Evolutionary conservation across 2,329 filamentous ascomycete species (phyloP).

Genomic region (Xylaria sp.): DNA sequence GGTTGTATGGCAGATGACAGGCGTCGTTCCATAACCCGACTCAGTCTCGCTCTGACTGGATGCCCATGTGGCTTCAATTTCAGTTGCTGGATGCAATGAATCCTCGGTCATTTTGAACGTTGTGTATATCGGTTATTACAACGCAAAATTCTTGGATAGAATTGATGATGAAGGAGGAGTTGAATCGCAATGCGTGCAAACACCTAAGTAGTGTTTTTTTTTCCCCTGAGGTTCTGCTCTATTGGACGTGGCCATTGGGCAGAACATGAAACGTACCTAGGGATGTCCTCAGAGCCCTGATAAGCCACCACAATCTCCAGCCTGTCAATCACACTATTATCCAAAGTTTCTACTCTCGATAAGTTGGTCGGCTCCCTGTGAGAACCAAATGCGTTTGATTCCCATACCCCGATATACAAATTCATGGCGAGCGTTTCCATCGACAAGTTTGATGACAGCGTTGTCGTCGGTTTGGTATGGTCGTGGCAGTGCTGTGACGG

Average conservation of each 20-base stretch:
- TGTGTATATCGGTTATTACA: background rate
- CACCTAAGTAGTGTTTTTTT: no score
- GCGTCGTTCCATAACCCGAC: conserved; percentile 22
- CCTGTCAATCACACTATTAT: background rate
- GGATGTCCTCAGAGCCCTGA: background rate
- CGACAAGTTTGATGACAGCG: conserved; percentile 18
- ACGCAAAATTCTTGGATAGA: background rate
- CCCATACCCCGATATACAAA: background rate
- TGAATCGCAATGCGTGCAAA: background rate
- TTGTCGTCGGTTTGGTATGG: conserved; percentile 18
- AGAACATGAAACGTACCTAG: background rate
- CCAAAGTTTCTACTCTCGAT: background rate
- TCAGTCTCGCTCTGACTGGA: conserved; percentile 8
- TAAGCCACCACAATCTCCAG: background rate
- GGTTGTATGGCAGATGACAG: background rate
- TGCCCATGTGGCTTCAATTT: background rate
- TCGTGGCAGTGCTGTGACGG: conserved; percentile 23
- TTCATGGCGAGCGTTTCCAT: conserved; percentile 19
- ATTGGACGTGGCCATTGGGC: background rate
- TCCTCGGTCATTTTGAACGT: background rate
- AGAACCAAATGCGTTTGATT: background rate
- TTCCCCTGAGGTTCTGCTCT: no score
- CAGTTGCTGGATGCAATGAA: background rate
- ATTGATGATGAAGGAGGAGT: background rate
- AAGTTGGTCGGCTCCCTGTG: background rate